Conservation (phyloP, 2,329 filamentous ascomycete species). For the Colletotrichum trifolii region DNA sequence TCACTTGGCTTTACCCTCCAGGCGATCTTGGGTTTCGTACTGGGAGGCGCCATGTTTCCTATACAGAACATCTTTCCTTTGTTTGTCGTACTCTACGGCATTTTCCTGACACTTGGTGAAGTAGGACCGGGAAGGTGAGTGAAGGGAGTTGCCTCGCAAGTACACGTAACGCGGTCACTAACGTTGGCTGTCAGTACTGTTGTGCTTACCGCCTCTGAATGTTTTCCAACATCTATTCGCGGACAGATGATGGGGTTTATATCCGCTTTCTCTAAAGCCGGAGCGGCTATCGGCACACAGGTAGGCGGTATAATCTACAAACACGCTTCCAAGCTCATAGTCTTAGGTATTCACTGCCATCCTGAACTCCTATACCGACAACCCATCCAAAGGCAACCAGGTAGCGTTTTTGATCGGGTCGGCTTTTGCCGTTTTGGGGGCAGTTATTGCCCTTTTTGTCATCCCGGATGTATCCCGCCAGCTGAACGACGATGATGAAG, state of each 20-base stretch:
- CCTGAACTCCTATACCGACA: conserved; percentile 52
- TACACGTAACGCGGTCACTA: neutral
- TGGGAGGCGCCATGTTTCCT: conserved; percentile 57
- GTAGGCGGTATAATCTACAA: neutral
- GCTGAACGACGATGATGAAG: conserved; percentile 44
- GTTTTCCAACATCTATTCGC: conserved; percentile 61
- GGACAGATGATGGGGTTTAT: conserved; percentile 62
- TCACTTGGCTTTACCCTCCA: conserved; percentile 59
- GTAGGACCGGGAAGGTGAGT: conserved; percentile 59
- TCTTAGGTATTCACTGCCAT: conserved; percentile 59
- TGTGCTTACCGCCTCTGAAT: conserved; percentile 55
- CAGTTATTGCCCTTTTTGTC: conserved; percentile 55
- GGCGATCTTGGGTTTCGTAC: conserved; percentile 59
- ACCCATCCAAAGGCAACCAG: conserved; percentile 57
- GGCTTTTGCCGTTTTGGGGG: conserved; percentile 59
- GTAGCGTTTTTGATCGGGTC: conserved; percentile 62
- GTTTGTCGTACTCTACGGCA: conserved; percentile 62
- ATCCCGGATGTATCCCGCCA: conserved; percentile 50
- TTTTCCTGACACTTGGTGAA: conserved; percentile 61
- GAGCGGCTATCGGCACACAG: conserved; percentile 61
- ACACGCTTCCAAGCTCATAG: neutral
- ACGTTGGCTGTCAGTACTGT: conserved; percentile 44
- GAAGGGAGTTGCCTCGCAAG: neutral
- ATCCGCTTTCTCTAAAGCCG: conserved; percentile 59
- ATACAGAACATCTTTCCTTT: conserved; percentile 60